Base-by-base conservation (phyloP, 2,329 filamentous ascomycete species). In the Colletotrichum scovillei region DNA sequence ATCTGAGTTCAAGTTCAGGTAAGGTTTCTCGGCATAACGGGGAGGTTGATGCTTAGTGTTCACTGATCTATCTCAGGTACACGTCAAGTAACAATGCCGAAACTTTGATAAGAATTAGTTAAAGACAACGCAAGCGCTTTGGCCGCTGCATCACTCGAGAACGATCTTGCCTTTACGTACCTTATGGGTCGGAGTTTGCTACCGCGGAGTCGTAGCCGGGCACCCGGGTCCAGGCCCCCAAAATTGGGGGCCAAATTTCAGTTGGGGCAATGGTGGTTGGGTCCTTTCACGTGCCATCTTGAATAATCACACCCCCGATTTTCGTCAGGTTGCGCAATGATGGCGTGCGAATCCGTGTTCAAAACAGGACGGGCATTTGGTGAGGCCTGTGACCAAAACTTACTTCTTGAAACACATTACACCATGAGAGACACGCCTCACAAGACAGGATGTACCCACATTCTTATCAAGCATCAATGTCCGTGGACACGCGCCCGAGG, bases 261-360 rank as follows among this genome's bases (percentile, higher is more conserved):
- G 38, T 42, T 19, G 26, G 26, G 11, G 28, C 7, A n/a, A 19
- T 30, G 4, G 7, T 30, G 6, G 12, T 16, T 24, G 42, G 42
- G 42, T 24, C 26, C 5, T 63, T 42, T 35, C 42, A 63, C 19
- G 42, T 49, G 60, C 60, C 6, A 32, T 5, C 4, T n/a, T 32
- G 6, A 35, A 30, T 19, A 60, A n/a, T 32, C 32, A 26, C 26
- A 4, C 24, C 49, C 63, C 49, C 56, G 24, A 53, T 19, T 67
- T 65, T 67, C 64, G 67, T 70, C 53, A 73, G 30, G 24, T 70
- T 69, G 66, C 70, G 53, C 66, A 60, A 70, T 70, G 55, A 73
- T 73, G 66, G 70, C 70, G 70, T 70, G 70, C 70, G 67, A 64
- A 65, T 26, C 42, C 46, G 66, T 32, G 19, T 38, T 14, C 14